Evolutionary conservation across 164 flowering plant genomes (phyloP), one percentile per base, ranked within the genome.

Genomic region (Protea cynaroides): DNA sequence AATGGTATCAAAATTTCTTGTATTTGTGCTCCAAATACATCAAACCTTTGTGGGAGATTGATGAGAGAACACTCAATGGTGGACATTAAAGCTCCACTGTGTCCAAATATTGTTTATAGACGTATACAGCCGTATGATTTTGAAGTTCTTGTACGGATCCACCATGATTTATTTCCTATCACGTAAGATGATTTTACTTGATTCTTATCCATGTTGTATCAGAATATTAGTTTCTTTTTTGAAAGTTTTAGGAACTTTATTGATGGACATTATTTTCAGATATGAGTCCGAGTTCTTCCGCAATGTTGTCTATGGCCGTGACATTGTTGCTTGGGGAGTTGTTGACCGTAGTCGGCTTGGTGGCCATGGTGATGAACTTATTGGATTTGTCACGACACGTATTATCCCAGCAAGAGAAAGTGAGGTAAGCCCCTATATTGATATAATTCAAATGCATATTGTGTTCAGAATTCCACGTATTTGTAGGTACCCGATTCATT

Each of bases 321-420:
- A 81, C 55, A 89, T 91, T 66, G 84, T 94, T 37, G 88, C 97
- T 4, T 94, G 99, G 99, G 97, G 83, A 46, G 99, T 94, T 68
- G 94, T 94, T 76, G 99, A 94, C 73, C 75, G 79, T 38, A 86
- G 84, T 69, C 81, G 86, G 51, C 80, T 89, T 19, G 72, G 79
- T 71, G 80, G 72, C 52, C 78, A 73, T 65, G 67, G 76, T 75
- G 92, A 88, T 62, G 93, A 94, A 69, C 90, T 92, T 44, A 80
- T 94, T 75, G 99, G 99, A 67, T 94, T 94, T 83, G 88, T 94
- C 50, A 92, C 99, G 24, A 92, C 95, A 40, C 78, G 90, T 24
- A 75, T 80, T 73, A 79, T 91, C 66, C 34, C 76, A 61, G 93
- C 97, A 43, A 82, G 71, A 72, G 97, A 91, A 44, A 91, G 90